These are phyloP conservation scores for Liquidambar formosana DNA, from an alignment of 164 flowering plant species.

Conservation along the genomic window DNA sequence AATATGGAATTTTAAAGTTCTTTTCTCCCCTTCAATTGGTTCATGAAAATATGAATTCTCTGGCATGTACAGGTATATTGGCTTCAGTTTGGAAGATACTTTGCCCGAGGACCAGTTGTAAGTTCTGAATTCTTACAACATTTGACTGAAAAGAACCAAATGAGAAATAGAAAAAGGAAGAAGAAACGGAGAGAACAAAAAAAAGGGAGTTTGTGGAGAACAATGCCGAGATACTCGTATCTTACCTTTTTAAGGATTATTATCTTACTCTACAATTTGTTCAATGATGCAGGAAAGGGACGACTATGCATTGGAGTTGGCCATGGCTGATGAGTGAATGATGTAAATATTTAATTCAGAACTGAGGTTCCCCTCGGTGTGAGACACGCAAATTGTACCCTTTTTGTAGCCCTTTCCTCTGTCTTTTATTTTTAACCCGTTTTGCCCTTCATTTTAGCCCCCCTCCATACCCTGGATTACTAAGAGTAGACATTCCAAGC, in stretches of 20 bases:
- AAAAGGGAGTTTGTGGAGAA: no score
- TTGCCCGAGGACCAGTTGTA: conserved; percentile 93
- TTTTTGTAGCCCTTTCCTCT: background rate
- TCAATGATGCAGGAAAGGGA: conserved; percentile 70
- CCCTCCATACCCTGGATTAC: background rate
- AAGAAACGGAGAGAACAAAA: no score
- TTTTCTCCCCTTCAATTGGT: background rate
- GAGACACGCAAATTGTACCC: conserved; percentile 6
- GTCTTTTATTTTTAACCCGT: background rate
- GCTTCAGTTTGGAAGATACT: conserved; percentile 99
- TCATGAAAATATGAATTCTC: background rate
- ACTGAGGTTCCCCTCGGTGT: background rate
- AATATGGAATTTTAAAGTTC: no score
- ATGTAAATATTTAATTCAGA: conserved; percentile 1
- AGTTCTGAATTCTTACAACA: conserved; percentile 26
- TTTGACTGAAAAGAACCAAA: background rate
- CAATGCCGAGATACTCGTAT: background rate
- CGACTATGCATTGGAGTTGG: conserved; percentile 85
- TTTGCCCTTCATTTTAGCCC: no score
- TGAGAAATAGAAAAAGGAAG: background rate
- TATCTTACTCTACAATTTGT: conserved; percentile 4
- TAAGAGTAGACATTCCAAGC: background rate
- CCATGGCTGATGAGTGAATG: conserved; percentile 73
- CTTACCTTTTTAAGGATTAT: background rate
- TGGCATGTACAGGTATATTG: conserved; percentile 75